Base-by-base conservation (phyloP, 2,329 filamentous ascomycete genomes). In the Exophiala aquamarina region DNA sequence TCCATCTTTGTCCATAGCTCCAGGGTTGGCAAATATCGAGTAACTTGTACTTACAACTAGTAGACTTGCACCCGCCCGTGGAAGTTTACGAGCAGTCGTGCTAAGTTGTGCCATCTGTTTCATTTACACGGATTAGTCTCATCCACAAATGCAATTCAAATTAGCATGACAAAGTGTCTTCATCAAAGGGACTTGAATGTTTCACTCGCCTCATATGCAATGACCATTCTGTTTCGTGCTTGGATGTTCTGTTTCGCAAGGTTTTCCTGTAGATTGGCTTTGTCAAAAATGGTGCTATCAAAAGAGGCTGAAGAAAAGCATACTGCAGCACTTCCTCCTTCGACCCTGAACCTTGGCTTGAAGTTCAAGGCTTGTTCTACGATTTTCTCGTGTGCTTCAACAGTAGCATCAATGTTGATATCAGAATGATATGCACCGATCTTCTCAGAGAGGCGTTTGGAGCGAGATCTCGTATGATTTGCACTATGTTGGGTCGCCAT, bases 401-500 rank as follows among this genome's bases (percentile, higher is more conserved):
- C 81, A 7, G 84, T 75, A 2, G 75, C 74, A 61, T 92, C 88
- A 47, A 92, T 89, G 59, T 89, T 81, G 35, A 89, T 71, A 60
- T 91, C 79, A 3, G 80, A 74, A 61, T 93, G 89, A 59, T 89
- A 83, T 13, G 79, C 74, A 26, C 57, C 57, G 13, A 59, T 50
- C n/a, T 65, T 64, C 10, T 62, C 59, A 1, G 72, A 63, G 2
- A 92, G 73, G 0, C 77, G 72, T 59, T 78, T 78, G 1, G 88
- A 84, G 20, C 88, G 74, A 37, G 75, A 71, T 8, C 87, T 71
- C 0, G 87, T 90, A 54, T 89, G 84, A 33, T 71, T 68, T 40
- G 79, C 83, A 33, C 84, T 84, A 53, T 85, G 80, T 56, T 75
- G 70, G 60, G 83, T 90, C 9, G 86, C 87, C 81, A 89, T 85